Evolutionary conservation across 2,329 filamentous ascomycete species (phyloP).

Genomic region (Cladosporium phlei): DNA sequence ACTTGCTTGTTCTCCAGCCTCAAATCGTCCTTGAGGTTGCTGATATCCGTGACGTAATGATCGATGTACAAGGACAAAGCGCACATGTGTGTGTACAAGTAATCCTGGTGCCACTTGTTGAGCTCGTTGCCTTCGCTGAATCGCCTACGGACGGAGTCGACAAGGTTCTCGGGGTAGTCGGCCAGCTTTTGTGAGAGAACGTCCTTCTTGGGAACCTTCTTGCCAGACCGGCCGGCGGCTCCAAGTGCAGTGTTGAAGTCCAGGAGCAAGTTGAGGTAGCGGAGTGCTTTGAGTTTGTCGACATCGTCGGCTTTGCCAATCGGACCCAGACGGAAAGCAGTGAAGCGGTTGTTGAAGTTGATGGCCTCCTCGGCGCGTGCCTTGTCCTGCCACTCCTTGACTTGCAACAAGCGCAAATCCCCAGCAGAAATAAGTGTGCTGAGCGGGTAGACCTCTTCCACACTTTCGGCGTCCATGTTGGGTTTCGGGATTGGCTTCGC

Average conservation of each 20-base stretch:
- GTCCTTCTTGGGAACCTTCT: slow-evolving; percentile 57
- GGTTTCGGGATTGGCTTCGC: slow-evolving; percentile 69
- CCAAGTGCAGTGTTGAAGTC: slow-evolving; percentile 42
- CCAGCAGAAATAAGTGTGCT: slow-evolving; percentile 62
- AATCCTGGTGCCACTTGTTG: slow-evolving; percentile 66
- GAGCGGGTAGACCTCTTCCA: slow-evolving; percentile 69
- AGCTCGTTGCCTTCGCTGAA: slow-evolving; percentile 61
- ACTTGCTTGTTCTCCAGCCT: slow-evolving; percentile 66
- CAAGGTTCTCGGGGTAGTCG: slow-evolving; percentile 54
- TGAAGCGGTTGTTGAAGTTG: slow-evolving; percentile 56
- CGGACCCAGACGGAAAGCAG: slow-evolving; percentile 59
- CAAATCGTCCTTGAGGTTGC: slow-evolving; percentile 66
- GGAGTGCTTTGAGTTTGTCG: slow-evolving; percentile 44
- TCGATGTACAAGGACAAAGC: slow-evolving; percentile 68
- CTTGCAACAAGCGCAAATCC: slow-evolving; percentile 61
- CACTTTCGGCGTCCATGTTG: slow-evolving; percentile 61
- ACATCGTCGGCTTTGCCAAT: slow-evolving; percentile 51
- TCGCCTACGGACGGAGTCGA: slow-evolving; percentile 63
- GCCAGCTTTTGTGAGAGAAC: slow-evolving; percentile 56
- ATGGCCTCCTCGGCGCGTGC: slow-evolving; percentile 56
- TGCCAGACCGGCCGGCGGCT: slow-evolving; percentile 30
- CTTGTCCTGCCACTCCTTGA: slow-evolving; percentile 70
- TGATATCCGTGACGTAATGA: slow-evolving; percentile 67
- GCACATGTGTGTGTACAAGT: slow-evolving; percentile 68
- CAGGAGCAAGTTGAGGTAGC: slow-evolving; percentile 46